These are phyloP conservation scores for Cryptococcus depauperatus DNA, from an alignment of 1,284 basidiomycete species.

Conservation along the genomic window DNA sequence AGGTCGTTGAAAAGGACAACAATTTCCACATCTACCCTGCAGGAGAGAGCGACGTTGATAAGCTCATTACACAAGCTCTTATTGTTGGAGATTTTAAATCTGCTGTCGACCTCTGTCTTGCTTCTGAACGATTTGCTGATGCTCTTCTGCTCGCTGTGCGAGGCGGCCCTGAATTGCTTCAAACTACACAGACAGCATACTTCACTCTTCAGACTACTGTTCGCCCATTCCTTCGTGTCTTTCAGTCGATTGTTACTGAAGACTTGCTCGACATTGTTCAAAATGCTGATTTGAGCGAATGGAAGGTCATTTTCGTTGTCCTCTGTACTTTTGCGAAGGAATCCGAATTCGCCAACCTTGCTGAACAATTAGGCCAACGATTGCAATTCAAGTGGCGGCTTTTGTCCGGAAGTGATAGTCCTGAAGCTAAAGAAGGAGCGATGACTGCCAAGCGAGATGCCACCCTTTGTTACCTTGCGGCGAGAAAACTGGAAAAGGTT, in stretches of 20 bases:
- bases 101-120: slow-evolving; percentile 85
- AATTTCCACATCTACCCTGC: slow-evolving; percentile 86
- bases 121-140: slow-evolving; percentile 83
- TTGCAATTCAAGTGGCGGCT: slow-evolving; percentile 73
- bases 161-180: slow-evolving; percentile 81
- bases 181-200: slow-evolving; percentile 85
- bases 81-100: slow-evolving; percentile 90
- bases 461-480: slow-evolving; percentile 84
- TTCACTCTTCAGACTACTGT: slow-evolving; percentile 72
- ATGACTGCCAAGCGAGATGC: slow-evolving; percentile 75
- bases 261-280: slow-evolving; percentile 89
- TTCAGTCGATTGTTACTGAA: slow-evolving; percentile 90
- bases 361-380: slow-evolving; percentile 85
- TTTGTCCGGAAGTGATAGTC: slow-evolving; percentile 50
- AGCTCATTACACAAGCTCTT: slow-evolving; percentile 82
- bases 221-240: slow-evolving; percentile 83
- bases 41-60: slow-evolving; percentile 81
- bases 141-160: slow-evolving; percentile 88
- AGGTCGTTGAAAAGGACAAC: slow-evolving; percentile 53
- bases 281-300: slow-evolving; percentile 88
- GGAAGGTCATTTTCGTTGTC: slow-evolving; percentile 96
- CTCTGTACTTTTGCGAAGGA: slow-evolving; percentile 85
- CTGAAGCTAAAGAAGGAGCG: slow-evolving; percentile 47
- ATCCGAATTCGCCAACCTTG: slow-evolving; percentile 76
- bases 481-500: slow-evolving; percentile 78